phyloP scores from a whole-genome alignment of 192 early-diverging fungal species.

The Rhizoclosmatium sp. region DNA sequence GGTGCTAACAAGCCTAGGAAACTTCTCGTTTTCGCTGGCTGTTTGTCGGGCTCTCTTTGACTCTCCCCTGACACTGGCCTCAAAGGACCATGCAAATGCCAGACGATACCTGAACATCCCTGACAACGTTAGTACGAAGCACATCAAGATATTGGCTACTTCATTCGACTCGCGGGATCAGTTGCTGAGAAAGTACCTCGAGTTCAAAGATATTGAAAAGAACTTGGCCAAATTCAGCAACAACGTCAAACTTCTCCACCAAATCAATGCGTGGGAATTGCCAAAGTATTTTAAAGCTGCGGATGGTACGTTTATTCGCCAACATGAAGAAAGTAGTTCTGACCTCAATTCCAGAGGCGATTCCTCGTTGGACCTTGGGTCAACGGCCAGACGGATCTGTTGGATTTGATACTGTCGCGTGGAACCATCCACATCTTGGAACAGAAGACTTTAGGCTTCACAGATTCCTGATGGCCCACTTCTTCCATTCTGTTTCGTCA shows the following conservation, averaged over 20 bases:
- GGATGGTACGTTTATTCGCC: not conserved
- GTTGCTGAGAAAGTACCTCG: conserved; percentile 57
- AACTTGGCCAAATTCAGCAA: conserved; percentile 21
- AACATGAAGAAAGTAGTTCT: not conserved
- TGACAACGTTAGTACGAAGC: not conserved
- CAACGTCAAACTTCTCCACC: conserved; percentile 51
- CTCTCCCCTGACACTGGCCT: not conserved
- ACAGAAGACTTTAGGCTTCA: conserved; percentile 68
- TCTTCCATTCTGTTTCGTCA: conserved; percentile 49
- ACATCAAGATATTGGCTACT: conserved; percentile 49
- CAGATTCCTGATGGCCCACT: conserved; percentile 66
- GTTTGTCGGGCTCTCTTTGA: conserved; percentile 51
- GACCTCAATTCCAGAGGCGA: not conserved
- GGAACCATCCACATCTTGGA: conserved; percentile 70
- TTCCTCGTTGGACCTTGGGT: conserved; percentile 19
- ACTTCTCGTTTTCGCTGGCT: conserved; percentile 63
- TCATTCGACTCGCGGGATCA: conserved; percentile 56
- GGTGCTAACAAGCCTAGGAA: conserved; percentile 30
- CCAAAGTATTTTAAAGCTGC: conserved; percentile 5
- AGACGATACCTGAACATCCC: conserved; percentile 37
- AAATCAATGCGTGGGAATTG: conserved; percentile 67
- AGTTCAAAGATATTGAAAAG: conserved; percentile 47
- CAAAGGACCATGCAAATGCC: not conserved
- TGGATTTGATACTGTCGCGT: conserved; percentile 50
- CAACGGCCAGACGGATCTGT: conserved; percentile 20